Conservation (phyloP, 257 asterid genomes). For the Dorcoceras hygrometricum region DNA sequence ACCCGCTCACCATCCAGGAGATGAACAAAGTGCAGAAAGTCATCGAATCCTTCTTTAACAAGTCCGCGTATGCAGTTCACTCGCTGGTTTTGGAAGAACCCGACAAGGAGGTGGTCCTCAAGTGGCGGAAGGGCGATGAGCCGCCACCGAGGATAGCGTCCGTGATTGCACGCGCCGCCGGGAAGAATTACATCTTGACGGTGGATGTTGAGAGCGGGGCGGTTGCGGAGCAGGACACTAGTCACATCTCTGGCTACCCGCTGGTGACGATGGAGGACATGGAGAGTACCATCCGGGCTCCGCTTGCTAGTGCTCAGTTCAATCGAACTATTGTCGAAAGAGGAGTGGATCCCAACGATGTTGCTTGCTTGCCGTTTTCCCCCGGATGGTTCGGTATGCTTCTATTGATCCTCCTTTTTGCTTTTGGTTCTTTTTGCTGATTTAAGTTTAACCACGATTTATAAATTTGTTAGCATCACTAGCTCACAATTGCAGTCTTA, state of each 20-base stretch:
- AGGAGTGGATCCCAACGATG: slow-evolving; percentile 45
- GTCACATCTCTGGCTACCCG: slow-evolving; percentile 55
- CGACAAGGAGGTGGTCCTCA: slow-evolving; percentile 46
- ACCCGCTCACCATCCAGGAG: slow-evolving; percentile 65
- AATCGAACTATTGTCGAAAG: slow-evolving; percentile 50
- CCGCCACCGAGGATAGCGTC: slow-evolving; percentile 56
- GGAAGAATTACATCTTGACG: slow-evolving; percentile 48
- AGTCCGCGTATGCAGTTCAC: slow-evolving; percentile 46
- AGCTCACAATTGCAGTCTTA: too few relatives aligned
- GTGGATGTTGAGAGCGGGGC: slow-evolving; percentile 57
- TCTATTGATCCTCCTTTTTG: neutral
- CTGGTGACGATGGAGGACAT: slow-evolving; percentile 50
- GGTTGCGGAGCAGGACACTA: slow-evolving; percentile 40
- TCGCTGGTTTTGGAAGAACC: slow-evolving; percentile 65
- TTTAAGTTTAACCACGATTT: too few relatives aligned
- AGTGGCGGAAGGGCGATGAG: slow-evolving; percentile 45
- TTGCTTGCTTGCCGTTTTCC: slow-evolving; percentile 64
- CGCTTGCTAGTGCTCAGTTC: slow-evolving; percentile 43
- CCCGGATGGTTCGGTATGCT: slow-evolving; percentile 71
- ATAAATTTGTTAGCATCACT: too few relatives aligned
- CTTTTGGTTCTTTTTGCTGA: too few relatives aligned
- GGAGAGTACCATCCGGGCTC: slow-evolving; percentile 35
- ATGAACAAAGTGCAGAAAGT: slow-evolving; percentile 39
- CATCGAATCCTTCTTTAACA: slow-evolving; percentile 36
- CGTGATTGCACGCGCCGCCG: slow-evolving; percentile 49